A percentile compares a stretch with the other conserved stretches of the same genome.
phyloP scores from a whole-genome alignment of 2,329 filamentous ascomycete genomes.

The Zymoseptoria passerinii region DNA sequence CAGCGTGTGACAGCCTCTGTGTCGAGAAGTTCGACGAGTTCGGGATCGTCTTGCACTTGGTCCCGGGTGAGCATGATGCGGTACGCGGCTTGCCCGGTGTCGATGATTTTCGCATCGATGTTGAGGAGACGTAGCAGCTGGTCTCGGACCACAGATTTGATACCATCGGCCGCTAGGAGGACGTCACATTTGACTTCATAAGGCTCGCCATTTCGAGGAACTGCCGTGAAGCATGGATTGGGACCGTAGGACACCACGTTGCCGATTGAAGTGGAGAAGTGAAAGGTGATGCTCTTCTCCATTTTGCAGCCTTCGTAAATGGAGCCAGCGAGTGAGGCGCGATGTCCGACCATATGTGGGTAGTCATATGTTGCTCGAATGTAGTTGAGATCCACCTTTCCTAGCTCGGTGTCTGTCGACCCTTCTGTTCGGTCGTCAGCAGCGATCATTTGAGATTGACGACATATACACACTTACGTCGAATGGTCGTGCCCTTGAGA shows the following conservation, averaged over 20 bases:
- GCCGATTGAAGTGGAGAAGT: conserved; percentile 53
- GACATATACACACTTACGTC: conserved; percentile 40
- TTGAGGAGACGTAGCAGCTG: conserved; percentile 49
- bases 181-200: conserved; percentile 45
- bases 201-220: conserved; percentile 46
- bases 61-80: conserved; percentile 66
- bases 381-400: conserved; percentile 60
- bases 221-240: conserved; percentile 51
- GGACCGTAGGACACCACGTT: conserved; percentile 52
- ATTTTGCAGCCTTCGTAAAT: conserved; percentile 63
- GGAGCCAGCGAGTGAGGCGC: conserved; percentile 59
- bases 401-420: conserved; percentile 58
- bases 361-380: conserved; percentile 62
- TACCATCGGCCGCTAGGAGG: conserved; percentile 40
- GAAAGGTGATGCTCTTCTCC: conserved; percentile 57
- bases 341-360: conserved; percentile 73
- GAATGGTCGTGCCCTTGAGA: conserved; percentile 63
- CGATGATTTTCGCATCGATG: conserved; percentile 49
- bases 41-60: conserved; percentile 58
- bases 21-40: conserved; percentile 59
- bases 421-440: conserved; percentile 45
- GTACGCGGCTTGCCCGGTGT: conserved; percentile 70
- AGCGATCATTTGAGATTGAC: neutral
- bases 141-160: conserved; percentile 40
- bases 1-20: conserved; percentile 61